Percentiles rank a stretch among this genome's conserved stretches.
phyloP scores from a whole-genome alignment of 768 basidiomycete genomes.

The Termitomyces sp. region DNA sequence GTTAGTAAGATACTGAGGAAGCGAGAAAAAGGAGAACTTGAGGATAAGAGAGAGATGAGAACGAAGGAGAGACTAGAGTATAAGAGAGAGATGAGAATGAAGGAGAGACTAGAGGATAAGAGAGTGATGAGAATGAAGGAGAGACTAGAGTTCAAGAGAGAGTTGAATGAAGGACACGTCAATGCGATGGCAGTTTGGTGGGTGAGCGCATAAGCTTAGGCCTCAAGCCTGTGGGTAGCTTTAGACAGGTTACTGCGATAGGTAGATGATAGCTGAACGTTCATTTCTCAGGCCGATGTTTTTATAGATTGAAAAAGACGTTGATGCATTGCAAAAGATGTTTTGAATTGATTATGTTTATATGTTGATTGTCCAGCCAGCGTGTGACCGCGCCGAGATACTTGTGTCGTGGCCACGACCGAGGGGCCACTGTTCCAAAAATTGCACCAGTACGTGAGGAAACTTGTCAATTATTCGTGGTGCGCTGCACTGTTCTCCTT shows the following conservation, averaged over 20 bases:
- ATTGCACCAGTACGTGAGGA: background rate
- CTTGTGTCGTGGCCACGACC: background rate
- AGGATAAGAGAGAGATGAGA: background rate
- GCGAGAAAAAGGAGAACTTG: background rate
- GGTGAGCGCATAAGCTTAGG: background rate
- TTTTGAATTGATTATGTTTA: background rate
- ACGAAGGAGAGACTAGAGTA: background rate
- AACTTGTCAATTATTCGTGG: background rate
- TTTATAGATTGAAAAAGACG: background rate
- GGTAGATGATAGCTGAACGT: background rate
- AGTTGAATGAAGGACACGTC: background rate
- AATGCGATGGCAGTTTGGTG: background rate
- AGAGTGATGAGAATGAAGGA: background rate
- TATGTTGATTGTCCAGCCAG: background rate
- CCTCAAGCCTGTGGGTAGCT: background rate
- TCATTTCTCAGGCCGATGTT: background rate
- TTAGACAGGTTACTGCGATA: background rate
- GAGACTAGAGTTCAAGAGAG: no score
- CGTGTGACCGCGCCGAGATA: background rate
- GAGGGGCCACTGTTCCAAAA: background rate
- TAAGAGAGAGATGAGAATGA: background rate
- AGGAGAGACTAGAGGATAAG: background rate
- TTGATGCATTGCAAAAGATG: no score
- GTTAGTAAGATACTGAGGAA: background rate
- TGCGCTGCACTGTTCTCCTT: background rate